Percentiles rank a stretch among this genome's conserved stretches.
These are phyloP conservation scores for Perilla frutescens DNA, from an alignment of 257 asterid species.

Conservation along the genomic window DNA sequence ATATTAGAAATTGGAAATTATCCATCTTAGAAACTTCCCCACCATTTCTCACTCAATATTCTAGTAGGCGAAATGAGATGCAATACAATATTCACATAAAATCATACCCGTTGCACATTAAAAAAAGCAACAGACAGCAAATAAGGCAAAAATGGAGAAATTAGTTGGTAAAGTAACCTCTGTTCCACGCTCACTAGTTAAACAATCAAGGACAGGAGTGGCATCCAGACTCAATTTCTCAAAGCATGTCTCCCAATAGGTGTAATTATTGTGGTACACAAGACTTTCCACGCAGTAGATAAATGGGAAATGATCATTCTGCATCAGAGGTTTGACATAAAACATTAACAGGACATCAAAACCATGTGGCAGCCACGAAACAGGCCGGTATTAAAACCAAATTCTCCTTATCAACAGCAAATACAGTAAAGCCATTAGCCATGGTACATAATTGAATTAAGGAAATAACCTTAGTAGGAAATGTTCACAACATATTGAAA, in stretches of 20 bases:
- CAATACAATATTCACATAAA: background rate
- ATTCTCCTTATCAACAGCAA: background rate
- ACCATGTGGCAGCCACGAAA: background rate
- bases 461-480: background rate
- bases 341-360: slow-evolving; percentile 15
- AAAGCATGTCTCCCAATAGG: slow-evolving; percentile 84
- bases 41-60: background rate
- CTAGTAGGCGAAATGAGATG: background rate
- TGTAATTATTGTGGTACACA: slow-evolving; percentile 63
- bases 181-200: slow-evolving; percentile 57
- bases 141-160: background rate
- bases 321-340: slow-evolving; percentile 46
- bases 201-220: slow-evolving; percentile 63
- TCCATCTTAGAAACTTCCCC: slow-evolving; percentile 19
- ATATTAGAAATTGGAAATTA: background rate
- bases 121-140: slow-evolving; percentile 8
- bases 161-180: slow-evolving; percentile 57
- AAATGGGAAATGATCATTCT: slow-evolving; percentile 81
- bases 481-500: background rate
- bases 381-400: background rate
- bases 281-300: slow-evolving; percentile 82
- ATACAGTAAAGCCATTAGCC: background rate
- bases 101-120: background rate
- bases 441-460: slow-evolving; percentile 1
- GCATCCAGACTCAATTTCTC: slow-evolving; percentile 75